phyloP scores from a whole-genome alignment of 2,329 filamentous ascomycete species.

The Xylariaceae sp. region DNA sequence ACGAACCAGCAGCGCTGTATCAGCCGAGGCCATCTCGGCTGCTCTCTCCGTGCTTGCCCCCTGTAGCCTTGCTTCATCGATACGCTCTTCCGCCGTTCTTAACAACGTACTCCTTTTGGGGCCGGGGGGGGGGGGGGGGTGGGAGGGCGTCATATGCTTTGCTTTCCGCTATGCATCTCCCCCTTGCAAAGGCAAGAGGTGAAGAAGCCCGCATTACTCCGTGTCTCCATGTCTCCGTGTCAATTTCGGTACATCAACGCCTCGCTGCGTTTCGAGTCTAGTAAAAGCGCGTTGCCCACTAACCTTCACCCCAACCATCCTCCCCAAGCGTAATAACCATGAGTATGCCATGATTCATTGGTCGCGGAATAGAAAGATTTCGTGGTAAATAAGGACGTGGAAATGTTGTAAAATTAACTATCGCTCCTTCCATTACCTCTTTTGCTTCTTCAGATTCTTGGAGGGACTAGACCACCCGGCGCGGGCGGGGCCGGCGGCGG shows the following conservation, averaged over 20 bases:
- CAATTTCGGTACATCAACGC: not conserved
- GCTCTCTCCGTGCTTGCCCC: too few relatives aligned
- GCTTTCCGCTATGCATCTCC: too few relatives aligned
- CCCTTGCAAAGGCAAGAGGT: too few relatives aligned
- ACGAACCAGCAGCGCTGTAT: too few relatives aligned
- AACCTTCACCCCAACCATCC: not conserved
- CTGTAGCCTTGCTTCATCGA: too few relatives aligned
- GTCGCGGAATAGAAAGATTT: not conserved
- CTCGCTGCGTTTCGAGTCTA: not conserved
- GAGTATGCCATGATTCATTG: too few relatives aligned
- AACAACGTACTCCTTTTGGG: too few relatives aligned
- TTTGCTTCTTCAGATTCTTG: not conserved
- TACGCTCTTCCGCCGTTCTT: too few relatives aligned
- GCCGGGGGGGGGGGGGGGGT: too few relatives aligned
- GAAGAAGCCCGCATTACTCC: not conserved
- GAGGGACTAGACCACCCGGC: conserved; percentile 28
- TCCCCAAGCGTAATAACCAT: not conserved
- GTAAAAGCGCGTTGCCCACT: not conserved
- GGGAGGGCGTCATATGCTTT: too few relatives aligned
- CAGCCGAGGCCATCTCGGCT: too few relatives aligned
- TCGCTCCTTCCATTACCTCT: conserved; percentile 1
- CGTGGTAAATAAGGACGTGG: not conserved
- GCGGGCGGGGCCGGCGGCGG: conserved; percentile 33
- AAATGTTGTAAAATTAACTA: conserved; percentile 1
- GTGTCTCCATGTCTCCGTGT: not conserved